A percentile compares a stretch with the other conserved stretches of the same genome.
phyloP scores from a whole-genome alignment of 1,284 basidiomycete species.

The Lentinula novae-zelandiae region DNA sequence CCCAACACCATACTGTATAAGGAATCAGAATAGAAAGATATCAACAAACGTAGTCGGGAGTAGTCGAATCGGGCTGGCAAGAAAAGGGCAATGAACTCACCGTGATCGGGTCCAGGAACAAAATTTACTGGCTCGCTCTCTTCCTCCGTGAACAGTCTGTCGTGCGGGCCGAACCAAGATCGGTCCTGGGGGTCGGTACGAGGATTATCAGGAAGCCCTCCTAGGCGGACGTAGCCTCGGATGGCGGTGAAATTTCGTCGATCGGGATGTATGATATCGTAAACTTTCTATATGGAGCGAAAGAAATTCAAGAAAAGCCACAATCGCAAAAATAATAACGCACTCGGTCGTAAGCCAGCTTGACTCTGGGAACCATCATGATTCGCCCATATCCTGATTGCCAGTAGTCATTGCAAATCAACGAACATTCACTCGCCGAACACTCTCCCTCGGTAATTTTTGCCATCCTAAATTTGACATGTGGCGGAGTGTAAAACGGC shows the following conservation, averaged over 20 bases:
- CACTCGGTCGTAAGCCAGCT: conserved; percentile 89
- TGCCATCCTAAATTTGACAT: conserved; percentile 93
- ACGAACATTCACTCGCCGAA: conserved; percentile 87
- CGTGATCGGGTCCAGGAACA: conserved; percentile 78
- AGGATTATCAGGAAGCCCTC: conserved; percentile 91
- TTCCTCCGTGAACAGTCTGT: conserved; percentile 85
- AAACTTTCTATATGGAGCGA: conserved; percentile 64
- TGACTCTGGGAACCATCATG: conserved; percentile 94
- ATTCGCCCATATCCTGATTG: conserved; percentile 90
- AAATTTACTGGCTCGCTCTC: conserved; percentile 78
- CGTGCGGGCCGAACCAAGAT: conserved; percentile 57
- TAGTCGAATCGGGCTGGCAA: neutral
- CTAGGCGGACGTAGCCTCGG: conserved; percentile 84
- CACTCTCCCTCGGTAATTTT: conserved; percentile 80
- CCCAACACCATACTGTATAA: conserved; percentile 91
- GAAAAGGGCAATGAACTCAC: conserved; percentile 43
- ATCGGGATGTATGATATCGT: conserved; percentile 87
- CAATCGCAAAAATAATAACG: conserved; percentile 22
- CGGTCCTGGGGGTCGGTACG: conserved; percentile 93
- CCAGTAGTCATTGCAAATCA: conserved; percentile 97
- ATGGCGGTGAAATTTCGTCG: conserved; percentile 91
- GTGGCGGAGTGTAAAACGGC: conserved; percentile 86
- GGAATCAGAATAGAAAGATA: no score
- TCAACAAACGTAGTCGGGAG: neutral
- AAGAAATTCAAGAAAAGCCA: neutral